Percentiles rank a stretch among this genome's conserved stretches.
Evolutionary conservation across 768 basidiomycete genomes (phyloP).

Genomic region (Lentinula aciculospora): DNA sequence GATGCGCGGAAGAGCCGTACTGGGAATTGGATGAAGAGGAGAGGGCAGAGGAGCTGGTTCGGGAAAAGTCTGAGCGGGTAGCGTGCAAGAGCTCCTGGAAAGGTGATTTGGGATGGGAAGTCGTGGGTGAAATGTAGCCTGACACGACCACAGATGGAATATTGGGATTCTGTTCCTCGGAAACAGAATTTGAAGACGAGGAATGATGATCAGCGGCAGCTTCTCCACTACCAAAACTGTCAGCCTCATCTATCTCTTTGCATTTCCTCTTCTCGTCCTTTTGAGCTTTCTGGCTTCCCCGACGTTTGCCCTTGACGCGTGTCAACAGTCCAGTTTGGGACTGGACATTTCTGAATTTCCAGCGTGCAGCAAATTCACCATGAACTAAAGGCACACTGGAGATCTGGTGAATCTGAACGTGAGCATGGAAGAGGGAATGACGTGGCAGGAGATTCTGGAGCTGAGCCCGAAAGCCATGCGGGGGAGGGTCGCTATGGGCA

Average conservation of each 20-base stretch:
- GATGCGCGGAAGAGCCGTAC: not conserved
- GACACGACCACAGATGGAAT: conserved; percentile 6
- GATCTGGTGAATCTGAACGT: conserved; percentile 59
- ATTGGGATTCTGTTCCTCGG: conserved; percentile 1
- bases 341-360: conserved; percentile 63
- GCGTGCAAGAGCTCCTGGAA: not conserved
- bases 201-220: not conserved
- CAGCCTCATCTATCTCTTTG: conserved; percentile 11
- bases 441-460: conserved; percentile 56
- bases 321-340: conserved; percentile 25
- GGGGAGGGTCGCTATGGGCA: conserved; percentile 2
- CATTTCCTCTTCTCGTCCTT: conserved; percentile 15
- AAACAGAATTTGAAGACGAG: not conserved
- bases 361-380: conserved; percentile 64
- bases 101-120: not conserved
- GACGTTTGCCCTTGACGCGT: not conserved
- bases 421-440: conserved; percentile 62
- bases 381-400: conserved; percentile 65
- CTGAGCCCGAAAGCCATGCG: conserved; percentile 45
- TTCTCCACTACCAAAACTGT: conserved; percentile 6
- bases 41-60: not conserved
- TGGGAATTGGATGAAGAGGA: conserved; percentile 3
- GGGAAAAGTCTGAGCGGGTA: not conserved
- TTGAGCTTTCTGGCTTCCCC: conserved; percentile 2
- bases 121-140: not conserved